Percentiles rank a stretch among this genome's conserved stretches.
These are phyloP conservation scores for Fusarium mangiferae DNA, from an alignment of 2,329 filamentous ascomycete genomes.

Conservation along the genomic window DNA sequence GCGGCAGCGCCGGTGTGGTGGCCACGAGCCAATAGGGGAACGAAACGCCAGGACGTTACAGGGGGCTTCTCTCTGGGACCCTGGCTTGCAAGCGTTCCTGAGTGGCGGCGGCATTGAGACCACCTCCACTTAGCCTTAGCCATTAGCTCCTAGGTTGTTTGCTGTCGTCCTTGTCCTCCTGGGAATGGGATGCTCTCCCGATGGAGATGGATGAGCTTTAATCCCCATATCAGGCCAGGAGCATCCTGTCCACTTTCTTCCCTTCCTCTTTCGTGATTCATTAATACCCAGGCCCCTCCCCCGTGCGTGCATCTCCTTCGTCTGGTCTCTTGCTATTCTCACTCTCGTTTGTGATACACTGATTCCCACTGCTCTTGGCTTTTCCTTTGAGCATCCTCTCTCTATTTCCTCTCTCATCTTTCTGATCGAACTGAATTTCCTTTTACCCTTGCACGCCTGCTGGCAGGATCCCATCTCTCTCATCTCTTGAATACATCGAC, in stretches of 20 bases:
- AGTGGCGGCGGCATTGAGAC: slow-evolving; percentile 35
- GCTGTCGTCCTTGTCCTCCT: slow-evolving; percentile 18
- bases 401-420: neutral
- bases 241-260: slow-evolving; percentile 6
- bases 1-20: slow-evolving; percentile 21
- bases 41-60: slow-evolving; percentile 6
- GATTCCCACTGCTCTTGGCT: slow-evolving; percentile 1
- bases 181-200: neutral
- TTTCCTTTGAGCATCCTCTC: slow-evolving; percentile 10
- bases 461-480: slow-evolving; percentile 35
- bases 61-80: slow-evolving; percentile 14
- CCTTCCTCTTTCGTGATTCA: slow-evolving; percentile 14
- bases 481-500: neutral
- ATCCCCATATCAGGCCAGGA: slow-evolving; percentile 29
- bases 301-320: slow-evolving; percentile 10
- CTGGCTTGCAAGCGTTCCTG: slow-evolving; percentile 31
- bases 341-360: slow-evolving; percentile 23
- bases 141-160: slow-evolving; percentile 5
- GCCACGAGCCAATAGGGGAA: slow-evolving; percentile 15
- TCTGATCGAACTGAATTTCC: neutral
- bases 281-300: slow-evolving; percentile 18
- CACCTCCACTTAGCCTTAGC: slow-evolving; percentile 23
- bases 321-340: slow-evolving; percentile 26
- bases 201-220: slow-evolving; percentile 29
- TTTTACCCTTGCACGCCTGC: slow-evolving; percentile 28